A percentile compares a stretch with the other conserved stretches of the same genome.
phyloP scores from a whole-genome alignment of 257 asterid genomes.

The Solanum chilense region DNA sequence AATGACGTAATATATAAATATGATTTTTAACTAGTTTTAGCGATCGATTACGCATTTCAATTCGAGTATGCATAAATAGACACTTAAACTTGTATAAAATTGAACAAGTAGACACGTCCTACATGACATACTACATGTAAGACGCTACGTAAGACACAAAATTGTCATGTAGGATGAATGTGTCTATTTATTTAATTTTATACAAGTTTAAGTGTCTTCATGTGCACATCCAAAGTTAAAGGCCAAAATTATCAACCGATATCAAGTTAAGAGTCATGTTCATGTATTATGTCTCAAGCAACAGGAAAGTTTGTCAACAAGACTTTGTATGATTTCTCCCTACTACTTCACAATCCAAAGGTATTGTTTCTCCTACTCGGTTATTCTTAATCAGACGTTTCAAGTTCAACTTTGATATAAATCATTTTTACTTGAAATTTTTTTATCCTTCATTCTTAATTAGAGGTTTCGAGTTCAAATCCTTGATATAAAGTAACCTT shows the following conservation, averaged over 20 bases:
- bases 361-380: neutral
- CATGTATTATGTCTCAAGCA: neutral
- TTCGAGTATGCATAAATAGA: rapidly evolving
- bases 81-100: no score
- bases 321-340: neutral
- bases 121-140: no score
- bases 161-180: no score
- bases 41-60: rapidly evolving
- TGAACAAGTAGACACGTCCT: no score
- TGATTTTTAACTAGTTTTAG: no score
- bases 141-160: no score
- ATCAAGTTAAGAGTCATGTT: no score
- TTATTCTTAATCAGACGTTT: neutral
- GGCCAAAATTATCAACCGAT: rapidly evolving
- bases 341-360: neutral
- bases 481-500: neutral
- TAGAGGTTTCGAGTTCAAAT: neutral
- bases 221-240: no score
- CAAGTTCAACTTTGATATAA: neutral
- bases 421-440: neutral
- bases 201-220: no score
- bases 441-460: neutral
- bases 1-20: no score
- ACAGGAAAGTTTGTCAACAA: neutral
- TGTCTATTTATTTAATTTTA: no score